Percentiles rank a stretch among this genome's conserved stretches.
These are phyloP conservation scores for Mycosphaerelloides madeirae DNA, from an alignment of 2,329 filamentous ascomycete species.

Conservation along the genomic window DNA sequence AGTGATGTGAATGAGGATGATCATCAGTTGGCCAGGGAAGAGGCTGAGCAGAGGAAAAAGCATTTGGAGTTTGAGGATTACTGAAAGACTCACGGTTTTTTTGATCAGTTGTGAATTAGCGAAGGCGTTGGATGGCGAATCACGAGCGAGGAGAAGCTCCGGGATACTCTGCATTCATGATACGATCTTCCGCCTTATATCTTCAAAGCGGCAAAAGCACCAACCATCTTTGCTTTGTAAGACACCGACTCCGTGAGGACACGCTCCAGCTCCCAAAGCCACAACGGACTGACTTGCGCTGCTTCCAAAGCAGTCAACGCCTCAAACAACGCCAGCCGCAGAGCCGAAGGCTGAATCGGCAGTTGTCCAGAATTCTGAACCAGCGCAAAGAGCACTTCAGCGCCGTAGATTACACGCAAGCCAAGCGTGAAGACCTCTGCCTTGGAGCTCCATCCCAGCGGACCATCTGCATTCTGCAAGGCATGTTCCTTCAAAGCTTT, in stretches of 20 bases:
- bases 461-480: slow-evolving; percentile 51
- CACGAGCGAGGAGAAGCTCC: neutral
- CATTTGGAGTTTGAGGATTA: slow-evolving; percentile 40
- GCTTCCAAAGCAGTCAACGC: slow-evolving; percentile 23
- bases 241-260: slow-evolving; percentile 26
- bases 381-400: slow-evolving; percentile 37
- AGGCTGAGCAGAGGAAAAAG: slow-evolving; percentile 53
- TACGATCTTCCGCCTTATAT: neutral
- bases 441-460: slow-evolving; percentile 64
- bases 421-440: slow-evolving; percentile 62
- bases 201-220: neutral
- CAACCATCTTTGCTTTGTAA: slow-evolving; percentile 10
- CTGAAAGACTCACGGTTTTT: slow-evolving; percentile 6
- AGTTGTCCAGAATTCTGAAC: slow-evolving; percentile 14
- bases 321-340: slow-evolving; percentile 28
- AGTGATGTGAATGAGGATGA: slow-evolving; percentile 88
- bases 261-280: slow-evolving; percentile 34
- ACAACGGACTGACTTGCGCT: slow-evolving; percentile 33
- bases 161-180: neutral
- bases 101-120: slow-evolving; percentile 4
- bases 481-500: slow-evolving; percentile 36
- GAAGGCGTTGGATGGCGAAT: slow-evolving; percentile 5
- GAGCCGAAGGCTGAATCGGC: slow-evolving; percentile 16
- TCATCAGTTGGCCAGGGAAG: slow-evolving; percentile 69
- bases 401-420: slow-evolving; percentile 40